Evolutionary conservation across 306 rosid species (phyloP), one percentile per base, ranked within the genome.

Genomic region (Astragalus membranaceus): DNA sequence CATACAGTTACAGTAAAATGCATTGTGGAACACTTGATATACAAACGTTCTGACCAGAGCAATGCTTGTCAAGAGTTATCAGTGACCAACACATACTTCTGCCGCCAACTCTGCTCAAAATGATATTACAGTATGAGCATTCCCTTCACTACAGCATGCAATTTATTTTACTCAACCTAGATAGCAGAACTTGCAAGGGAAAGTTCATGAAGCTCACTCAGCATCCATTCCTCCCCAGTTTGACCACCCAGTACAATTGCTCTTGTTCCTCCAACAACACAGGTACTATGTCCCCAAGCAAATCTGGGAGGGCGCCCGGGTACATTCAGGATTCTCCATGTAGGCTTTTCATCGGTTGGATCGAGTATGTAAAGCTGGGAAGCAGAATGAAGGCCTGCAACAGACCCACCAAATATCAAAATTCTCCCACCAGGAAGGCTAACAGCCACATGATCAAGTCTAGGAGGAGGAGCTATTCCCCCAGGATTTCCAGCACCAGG

Each of bases 261-360:
- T 82, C 99, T 85, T 53, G 99, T 91, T 58, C 99, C 99, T 55
- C 99, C 99, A 16, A 95, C 99, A 37, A 95, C 96, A 79, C 99
- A 95, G 15, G 99, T 91, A 76, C 99, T 95, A 69, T 95, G 99
- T 65, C 99, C 99, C 99, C 99, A 95, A 72, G 99, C 99, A 48
- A 95, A 95, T 52, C 99, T 86, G 0, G 99, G 97, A 67, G 99
- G 99, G 61, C 84, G 81, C 17, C 99, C 97, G 0, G 99, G 97
- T 29, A 95, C 97, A 37, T 95, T 95, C 57, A 95, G 76, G 79
- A 95, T 77, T 75, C 99, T 91, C 99, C 99, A 95, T 4, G 99
- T 91, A 57, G 99, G 99, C 80, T 91, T 95, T 82, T 91, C 99
- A 51, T 95, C 97, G 0, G 97, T 89, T 43, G 99, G 99, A 63